These are phyloP conservation scores for Amanita rubescens DNA, from an alignment of 768 basidiomycete species.

Conservation along the genomic window DNA sequence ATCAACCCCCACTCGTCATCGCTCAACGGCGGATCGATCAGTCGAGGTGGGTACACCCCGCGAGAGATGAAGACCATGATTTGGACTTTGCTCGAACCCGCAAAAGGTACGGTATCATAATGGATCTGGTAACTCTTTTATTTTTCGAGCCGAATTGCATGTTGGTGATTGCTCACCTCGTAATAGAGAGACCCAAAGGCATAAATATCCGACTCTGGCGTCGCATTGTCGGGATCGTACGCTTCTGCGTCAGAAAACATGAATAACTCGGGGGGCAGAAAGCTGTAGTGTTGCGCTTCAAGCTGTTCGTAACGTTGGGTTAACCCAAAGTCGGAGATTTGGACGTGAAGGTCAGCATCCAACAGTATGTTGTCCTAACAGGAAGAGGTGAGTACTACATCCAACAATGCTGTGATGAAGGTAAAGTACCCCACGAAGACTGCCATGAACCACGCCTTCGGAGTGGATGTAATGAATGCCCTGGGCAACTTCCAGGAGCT, in stretches of 20 bases:
- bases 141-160: too few relatives aligned
- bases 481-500: too few relatives aligned
- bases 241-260: too few relatives aligned
- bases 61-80: neutral
- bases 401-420: neutral
- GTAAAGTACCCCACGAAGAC: too few relatives aligned
- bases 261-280: neutral
- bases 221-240: neutral
- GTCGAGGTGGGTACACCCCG: neutral
- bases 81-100: neutral
- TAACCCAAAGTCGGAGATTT: neutral
- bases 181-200: constrained; percentile 1
- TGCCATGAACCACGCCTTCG: too few relatives aligned
- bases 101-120: neutral
- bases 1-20: neutral
- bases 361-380: neutral
- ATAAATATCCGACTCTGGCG: neutral
- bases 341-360: neutral
- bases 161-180: neutral
- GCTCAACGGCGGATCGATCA: neutral
- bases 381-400: too few relatives aligned
- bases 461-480: too few relatives aligned
- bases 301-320: neutral
- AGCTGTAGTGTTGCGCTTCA: neutral
- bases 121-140: neutral